Evolutionary conservation across 345 rosid species (phyloP).

Genomic region (Cochlearia excelsa): DNA sequence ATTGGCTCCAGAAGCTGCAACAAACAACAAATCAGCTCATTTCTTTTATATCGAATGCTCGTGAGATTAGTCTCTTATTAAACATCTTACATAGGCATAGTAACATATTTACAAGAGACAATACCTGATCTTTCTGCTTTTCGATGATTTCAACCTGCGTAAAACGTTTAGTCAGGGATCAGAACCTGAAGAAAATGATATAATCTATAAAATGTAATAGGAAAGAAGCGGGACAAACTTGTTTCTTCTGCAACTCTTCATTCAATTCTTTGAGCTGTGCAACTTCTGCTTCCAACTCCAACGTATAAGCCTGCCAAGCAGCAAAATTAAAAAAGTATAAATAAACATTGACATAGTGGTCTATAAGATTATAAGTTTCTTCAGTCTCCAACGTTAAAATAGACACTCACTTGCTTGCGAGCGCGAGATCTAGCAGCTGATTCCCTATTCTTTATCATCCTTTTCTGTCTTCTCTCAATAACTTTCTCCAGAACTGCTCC

Average conservation of each 20-base stretch:
- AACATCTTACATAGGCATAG: not conserved
- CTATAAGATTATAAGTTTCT: not conserved
- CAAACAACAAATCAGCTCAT: constrained; percentile 11
- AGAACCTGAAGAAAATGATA: not conserved
- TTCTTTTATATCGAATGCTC: not conserved
- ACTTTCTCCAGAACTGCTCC: constrained; percentile 79
- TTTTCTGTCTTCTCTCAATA: constrained; percentile 93
- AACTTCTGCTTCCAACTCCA: constrained; percentile 91
- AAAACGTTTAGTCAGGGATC: constrained; percentile 28
- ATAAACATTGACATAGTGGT: not conserved
- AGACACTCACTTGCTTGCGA: constrained; percentile 84
- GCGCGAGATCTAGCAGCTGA: constrained; percentile 99
- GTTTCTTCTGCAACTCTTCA: constrained; percentile 68
- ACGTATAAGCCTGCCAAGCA: constrained; percentile 74
- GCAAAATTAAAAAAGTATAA: constrained; percentile 11
- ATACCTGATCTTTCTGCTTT: constrained; percentile 63
- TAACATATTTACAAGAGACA: not conserved
- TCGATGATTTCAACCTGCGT: constrained; percentile 55
- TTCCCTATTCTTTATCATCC: constrained; percentile 98
- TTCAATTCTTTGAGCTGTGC: constrained; percentile 77
- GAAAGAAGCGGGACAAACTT: constrained; percentile 45
- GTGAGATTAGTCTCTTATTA: constrained; percentile 1
- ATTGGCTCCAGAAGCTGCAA: constrained; percentile 48
- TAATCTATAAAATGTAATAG: constrained; percentile 12
- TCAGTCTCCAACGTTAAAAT: not conserved